These are phyloP conservation scores for Metschnikowia continentalis DNA, from an alignment of 805 yeast genomes.

Conservation along the genomic window DNA sequence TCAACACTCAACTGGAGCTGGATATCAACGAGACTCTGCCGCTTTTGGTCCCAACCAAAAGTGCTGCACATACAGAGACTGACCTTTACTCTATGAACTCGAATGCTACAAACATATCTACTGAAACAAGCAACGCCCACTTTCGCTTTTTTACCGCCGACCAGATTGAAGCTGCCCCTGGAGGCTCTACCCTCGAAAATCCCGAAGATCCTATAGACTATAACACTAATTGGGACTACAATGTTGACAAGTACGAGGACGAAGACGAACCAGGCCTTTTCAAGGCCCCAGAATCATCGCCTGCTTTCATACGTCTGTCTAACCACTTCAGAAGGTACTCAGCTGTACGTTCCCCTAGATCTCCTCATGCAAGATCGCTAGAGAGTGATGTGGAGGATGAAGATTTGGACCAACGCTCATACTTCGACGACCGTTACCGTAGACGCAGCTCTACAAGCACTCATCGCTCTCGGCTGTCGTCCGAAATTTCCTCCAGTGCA, in stretches of 20 bases:
- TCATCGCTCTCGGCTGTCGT: constrained; percentile 5
- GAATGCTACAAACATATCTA: constrained; percentile 33
- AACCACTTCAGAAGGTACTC: constrained; percentile 4
- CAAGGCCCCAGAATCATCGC: not conserved
- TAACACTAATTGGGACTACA: constrained; percentile 70
- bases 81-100: constrained; percentile 34
- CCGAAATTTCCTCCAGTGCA: constrained; percentile 6
- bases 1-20: constrained; percentile 22
- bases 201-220: constrained; percentile 58
- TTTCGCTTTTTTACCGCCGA: constrained; percentile 82
- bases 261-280: constrained; percentile 7
- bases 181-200: constrained; percentile 72
- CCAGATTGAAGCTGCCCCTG: constrained; percentile 83
- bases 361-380: constrained; percentile 5
- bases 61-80: constrained; percentile 18
- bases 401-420: constrained; percentile 12
- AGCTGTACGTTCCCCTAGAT: constrained; percentile 12
- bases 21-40: constrained; percentile 34
- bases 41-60: constrained; percentile 22
- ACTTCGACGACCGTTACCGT: constrained; percentile 25
- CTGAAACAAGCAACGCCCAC: constrained; percentile 33
- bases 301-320: not conserved
- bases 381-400: constrained; percentile 9
- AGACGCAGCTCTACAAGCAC: constrained; percentile 18
- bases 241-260: constrained; percentile 43